Conservation (phyloP, 805 yeast genomes). For the Diddensiella santjacobensis region DNA sequence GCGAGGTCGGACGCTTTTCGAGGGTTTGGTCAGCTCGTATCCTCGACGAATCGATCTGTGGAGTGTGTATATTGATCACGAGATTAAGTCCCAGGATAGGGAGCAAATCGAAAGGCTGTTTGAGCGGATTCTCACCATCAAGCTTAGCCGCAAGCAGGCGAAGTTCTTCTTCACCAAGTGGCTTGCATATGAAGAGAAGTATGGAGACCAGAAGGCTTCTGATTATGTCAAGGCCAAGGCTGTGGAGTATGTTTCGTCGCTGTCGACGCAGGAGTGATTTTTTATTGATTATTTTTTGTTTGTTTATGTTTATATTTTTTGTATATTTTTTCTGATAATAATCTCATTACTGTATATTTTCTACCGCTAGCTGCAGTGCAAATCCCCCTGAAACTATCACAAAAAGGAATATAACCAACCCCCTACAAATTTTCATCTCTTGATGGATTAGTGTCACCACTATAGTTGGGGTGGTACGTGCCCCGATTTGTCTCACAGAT, state of each 20-base stretch:
- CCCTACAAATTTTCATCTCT: no score
- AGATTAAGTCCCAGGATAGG: conserved; percentile 60
- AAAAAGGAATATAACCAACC: no score
- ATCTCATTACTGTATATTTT: no score
- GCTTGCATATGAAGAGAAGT: conserved; percentile 72
- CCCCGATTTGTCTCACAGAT: no score
- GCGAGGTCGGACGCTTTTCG: conserved; percentile 91
- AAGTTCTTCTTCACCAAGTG: conserved; percentile 92
- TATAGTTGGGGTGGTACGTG: no score
- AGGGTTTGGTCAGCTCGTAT: conserved; percentile 83
- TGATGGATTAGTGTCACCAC: no score
- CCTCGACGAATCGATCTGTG: conserved; percentile 91
- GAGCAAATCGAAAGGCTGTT: conserved; percentile 75
- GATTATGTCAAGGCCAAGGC: conserved; percentile 92
- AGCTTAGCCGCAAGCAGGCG: conserved; percentile 82
- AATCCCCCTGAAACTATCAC: no score
- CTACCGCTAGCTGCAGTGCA: no score
- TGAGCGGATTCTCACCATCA: conserved; percentile 68
- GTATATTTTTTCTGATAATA: no score
- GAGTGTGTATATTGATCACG: conserved; percentile 95
- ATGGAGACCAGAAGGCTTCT: conserved; percentile 62
- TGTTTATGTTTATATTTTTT: no score
- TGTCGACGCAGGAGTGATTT: conserved; percentile 11
- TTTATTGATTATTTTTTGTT: background rate
- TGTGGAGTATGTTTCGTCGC: conserved; percentile 55